phyloP scores from a whole-genome alignment of 2,329 filamentous ascomycete genomes.

The Paraphaeosphaeria sporulosa region DNA sequence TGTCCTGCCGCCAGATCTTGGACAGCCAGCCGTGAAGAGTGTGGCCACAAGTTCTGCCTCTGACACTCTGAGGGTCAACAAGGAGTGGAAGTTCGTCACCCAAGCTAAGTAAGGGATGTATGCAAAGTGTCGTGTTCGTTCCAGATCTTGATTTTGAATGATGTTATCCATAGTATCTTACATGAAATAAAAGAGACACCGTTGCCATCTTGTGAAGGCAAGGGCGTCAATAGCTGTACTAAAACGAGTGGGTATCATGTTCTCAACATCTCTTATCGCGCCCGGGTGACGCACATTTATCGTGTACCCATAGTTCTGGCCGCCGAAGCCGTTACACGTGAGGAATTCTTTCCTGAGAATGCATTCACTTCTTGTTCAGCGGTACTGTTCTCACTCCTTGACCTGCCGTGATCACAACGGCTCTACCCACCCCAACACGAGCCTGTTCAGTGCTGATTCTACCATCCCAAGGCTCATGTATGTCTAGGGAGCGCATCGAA shows the following conservation, averaged over 20 bases:
- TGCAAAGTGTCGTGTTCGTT: too few species aligned
- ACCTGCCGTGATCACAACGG: constrained; percentile 9
- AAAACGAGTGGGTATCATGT: too few species aligned
- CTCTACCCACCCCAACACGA: constrained; percentile 12
- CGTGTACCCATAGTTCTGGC: not conserved
- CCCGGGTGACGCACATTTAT: too few species aligned
- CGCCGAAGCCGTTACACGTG: not conserved
- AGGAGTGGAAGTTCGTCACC: not conserved
- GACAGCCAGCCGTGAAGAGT: not conserved
- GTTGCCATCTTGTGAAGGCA: too few species aligned
- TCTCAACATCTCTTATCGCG: too few species aligned
- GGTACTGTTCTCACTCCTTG: constrained; percentile 3
- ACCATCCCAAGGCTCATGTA: constrained; percentile 31
- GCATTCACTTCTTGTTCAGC: not conserved
- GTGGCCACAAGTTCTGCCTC: not conserved
- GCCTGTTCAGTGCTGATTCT: constrained; percentile 23
- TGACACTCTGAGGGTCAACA: constrained; percentile 13
- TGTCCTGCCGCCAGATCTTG: constrained; percentile 16
- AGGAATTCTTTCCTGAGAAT: not conserved
- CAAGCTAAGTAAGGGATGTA: not conserved
- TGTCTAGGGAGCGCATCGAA: constrained; percentile 18
- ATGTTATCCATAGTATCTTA: too few species aligned
- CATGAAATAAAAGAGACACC: too few species aligned
- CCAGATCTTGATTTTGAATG: too few species aligned
- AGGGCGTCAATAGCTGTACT: too few species aligned